Conservation (phyloP, 768 basidiomycete species). For the Glaciozyma antarctica region DNA sequence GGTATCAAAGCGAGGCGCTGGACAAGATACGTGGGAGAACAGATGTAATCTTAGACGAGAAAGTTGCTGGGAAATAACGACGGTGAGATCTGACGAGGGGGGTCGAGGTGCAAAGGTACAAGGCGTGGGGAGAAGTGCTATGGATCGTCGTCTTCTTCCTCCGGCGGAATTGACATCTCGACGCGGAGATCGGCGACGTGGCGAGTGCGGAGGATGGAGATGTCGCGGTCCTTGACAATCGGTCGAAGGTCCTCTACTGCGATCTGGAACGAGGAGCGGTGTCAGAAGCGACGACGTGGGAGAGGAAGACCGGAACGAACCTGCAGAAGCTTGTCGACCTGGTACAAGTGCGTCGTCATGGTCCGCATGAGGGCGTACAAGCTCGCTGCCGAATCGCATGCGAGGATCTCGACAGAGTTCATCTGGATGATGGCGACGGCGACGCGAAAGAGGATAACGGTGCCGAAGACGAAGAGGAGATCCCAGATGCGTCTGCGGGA, state of each 20-base stretch:
- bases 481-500: constrained; percentile 70
- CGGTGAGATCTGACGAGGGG: no score
- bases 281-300: no score
- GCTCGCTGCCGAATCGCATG: constrained; percentile 73
- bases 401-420: constrained; percentile 73
- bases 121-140: no score
- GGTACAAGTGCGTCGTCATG: constrained; percentile 86
- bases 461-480: constrained; percentile 81
- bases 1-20: no score
- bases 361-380: constrained; percentile 83
- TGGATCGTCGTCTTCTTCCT: background rate
- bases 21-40: no score
- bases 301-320: constrained; percentile 44
- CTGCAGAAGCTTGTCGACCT: constrained; percentile 79
- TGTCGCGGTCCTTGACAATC: constrained; percentile 23
- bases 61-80: no score
- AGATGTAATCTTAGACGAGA: no score
- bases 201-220: constrained; percentile 11
- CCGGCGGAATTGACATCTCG: constrained; percentile 5
- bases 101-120: no score
- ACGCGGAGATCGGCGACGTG: constrained; percentile 17
- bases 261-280: constrained; percentile 2
- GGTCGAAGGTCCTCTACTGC: constrained; percentile 25
- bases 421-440: constrained; percentile 75
- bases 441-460: constrained; percentile 82